These are phyloP conservation scores for Pyronema omphalodes DNA, from an alignment of 495 filamentous ascomycete genomes.

Conservation along the genomic window DNA sequence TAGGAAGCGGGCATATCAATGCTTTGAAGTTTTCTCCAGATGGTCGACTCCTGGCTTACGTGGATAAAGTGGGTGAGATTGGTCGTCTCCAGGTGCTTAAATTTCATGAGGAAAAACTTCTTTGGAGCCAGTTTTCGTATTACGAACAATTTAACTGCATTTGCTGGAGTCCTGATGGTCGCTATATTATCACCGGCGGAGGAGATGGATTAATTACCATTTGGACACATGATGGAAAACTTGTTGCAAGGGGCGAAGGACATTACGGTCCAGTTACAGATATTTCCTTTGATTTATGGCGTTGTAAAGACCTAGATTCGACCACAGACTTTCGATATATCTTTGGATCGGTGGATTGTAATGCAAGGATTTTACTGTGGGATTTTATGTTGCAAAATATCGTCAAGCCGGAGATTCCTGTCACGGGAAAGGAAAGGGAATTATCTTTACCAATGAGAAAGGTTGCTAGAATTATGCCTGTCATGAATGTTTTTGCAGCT, in stretches of 20 bases:
- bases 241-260: conserved; percentile 82
- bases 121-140: conserved; percentile 30
- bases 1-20: conserved; percentile 75
- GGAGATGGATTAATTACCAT: conserved; percentile 91
- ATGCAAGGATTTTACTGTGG: too few relatives aligned
- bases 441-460: too few relatives aligned
- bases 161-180: conserved; percentile 94
- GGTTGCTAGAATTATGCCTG: too few relatives aligned
- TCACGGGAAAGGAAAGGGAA: too few relatives aligned
- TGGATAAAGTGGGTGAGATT: conserved; percentile 48
- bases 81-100: conserved; percentile 77
- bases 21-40: conserved; percentile 82
- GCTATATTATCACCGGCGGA: conserved; percentile 86
- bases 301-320: too few relatives aligned
- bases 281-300: too few relatives aligned
- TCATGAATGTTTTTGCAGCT: too few relatives aligned
- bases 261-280: conserved; percentile 35
- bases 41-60: conserved; percentile 66
- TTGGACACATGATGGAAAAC: conserved; percentile 68
- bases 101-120: conserved; percentile 76
- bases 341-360: too few relatives aligned
- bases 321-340: too few relatives aligned
- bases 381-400: too few relatives aligned
- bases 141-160: conserved; percentile 85
- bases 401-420: too few relatives aligned